Evolutionary conservation across 2,329 filamentous ascomycete genomes (phyloP), one percentile per base, ranked within the genome.

Genomic region (Kalmusia sp.): DNA sequence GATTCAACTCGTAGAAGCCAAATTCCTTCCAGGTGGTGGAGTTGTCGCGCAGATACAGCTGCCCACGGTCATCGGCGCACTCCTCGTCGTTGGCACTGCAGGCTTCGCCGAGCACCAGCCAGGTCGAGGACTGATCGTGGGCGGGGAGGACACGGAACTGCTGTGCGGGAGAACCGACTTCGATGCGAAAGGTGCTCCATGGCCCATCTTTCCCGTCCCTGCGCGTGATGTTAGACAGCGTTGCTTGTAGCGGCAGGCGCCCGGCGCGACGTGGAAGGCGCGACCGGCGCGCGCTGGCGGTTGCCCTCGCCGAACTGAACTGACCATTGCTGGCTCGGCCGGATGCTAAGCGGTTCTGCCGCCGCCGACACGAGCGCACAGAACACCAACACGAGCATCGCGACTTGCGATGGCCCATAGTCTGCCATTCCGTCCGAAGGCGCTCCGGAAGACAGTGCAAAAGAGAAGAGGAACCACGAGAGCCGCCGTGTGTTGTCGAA

Each of bases 51-150:
- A 66, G 57, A 55, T 70, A 71, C 3, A 65, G 48, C 14, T 64
- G 48, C 0, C 74, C 74, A 31, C 70, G 68, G 19, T 63, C 52
- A 4, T 62, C 59, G 2, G 57, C 50, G 46, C 75, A 76, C n/a
- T 64, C 54, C 17, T 61, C 25, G 6, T 52, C 46, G 31, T 55
- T 31, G 11, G 51, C 55, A 49, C 68, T 70, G 56, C 75, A 77
- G n/a, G 63, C 72, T 52, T 74, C 64, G 4, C 71, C 63, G 1
- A 68, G 41, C 6, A 73, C 61, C 12, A 75, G 58, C 68, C 71
- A 75, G 12, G 64, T 67, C 27, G 74, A 70, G 43, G 71, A 69
- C 19, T 70, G 67, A 28, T 63, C 58, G 11, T 70, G 73, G 1
- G 69, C 70, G 9, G 69, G 64, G 9, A 72, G 50, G 28, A 71